These are phyloP conservation scores for Daldinia eschscholtzii DNA, from an alignment of 2,329 filamentous ascomycete species.

Conservation along the genomic window DNA sequence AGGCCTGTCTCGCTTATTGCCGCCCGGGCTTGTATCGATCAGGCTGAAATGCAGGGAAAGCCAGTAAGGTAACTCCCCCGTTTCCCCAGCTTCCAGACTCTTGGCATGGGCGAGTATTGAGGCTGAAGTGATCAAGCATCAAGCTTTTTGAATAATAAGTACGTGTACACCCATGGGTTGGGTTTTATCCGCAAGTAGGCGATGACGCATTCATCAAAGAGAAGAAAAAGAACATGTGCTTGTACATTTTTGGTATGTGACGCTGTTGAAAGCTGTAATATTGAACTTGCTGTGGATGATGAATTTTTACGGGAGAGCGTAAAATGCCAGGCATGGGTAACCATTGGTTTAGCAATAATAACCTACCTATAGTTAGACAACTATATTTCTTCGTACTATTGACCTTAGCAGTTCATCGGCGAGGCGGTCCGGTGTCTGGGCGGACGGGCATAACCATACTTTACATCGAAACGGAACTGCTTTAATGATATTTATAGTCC, in stretches of 20 bases:
- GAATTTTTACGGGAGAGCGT: neutral
- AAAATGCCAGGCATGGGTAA: neutral
- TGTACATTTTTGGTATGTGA: slow-evolving; percentile 12
- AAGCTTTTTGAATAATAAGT: slow-evolving; percentile 25
- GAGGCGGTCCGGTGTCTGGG: slow-evolving; percentile 24
- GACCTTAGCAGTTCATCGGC: slow-evolving; percentile 15
- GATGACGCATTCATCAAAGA: slow-evolving; percentile 21
- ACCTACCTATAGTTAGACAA: too few relatives aligned
- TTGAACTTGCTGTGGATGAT: neutral
- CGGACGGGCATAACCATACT: neutral
- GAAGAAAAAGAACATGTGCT: neutral
- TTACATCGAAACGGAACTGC: neutral
- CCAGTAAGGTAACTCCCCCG: slow-evolving; percentile 32
- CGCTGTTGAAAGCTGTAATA: slow-evolving; percentile 16
- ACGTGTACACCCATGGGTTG: slow-evolving; percentile 19
- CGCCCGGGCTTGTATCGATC: slow-evolving; percentile 30
- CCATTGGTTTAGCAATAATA: neutral
- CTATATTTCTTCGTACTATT: slow-evolving; percentile 13
- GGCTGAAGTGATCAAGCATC: slow-evolving; percentile 38
- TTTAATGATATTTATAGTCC: neutral
- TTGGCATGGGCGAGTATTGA: slow-evolving; percentile 43
- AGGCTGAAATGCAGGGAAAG: slow-evolving; percentile 38
- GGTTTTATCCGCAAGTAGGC: slow-evolving; percentile 35
- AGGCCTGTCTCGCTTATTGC: slow-evolving; percentile 38
- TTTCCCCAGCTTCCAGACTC: slow-evolving; percentile 42